phyloP scores from a whole-genome alignment of 2,329 filamentous ascomycete genomes.

The Akanthomyces uredinophilus region DNA sequence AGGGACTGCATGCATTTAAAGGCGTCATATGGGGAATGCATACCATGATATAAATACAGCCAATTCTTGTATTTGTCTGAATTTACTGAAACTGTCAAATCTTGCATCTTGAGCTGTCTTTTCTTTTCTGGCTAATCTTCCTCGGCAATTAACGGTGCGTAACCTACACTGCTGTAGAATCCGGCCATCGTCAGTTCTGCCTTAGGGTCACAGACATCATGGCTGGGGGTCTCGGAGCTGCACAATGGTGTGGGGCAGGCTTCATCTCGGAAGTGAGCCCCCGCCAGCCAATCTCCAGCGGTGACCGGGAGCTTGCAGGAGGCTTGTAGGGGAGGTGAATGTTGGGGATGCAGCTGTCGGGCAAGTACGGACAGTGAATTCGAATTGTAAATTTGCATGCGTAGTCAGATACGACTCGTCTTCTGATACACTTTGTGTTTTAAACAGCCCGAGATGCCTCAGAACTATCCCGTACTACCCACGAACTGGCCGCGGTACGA shows the following conservation, averaged over 20 bases:
- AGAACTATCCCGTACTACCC: too few relatives aligned
- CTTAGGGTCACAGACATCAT: not conserved
- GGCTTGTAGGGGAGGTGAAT: not conserved
- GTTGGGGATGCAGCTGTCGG: not conserved
- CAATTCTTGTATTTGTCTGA: not conserved
- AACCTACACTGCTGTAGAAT: too few relatives aligned
- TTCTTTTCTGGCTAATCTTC: too few relatives aligned
- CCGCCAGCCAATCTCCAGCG: constrained; percentile 14
- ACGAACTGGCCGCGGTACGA: not conserved
- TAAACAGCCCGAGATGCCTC: not conserved
- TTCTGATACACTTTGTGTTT: too few relatives aligned
- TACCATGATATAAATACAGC: not conserved
- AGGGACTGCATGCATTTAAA: not conserved
- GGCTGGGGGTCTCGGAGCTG: not conserved
- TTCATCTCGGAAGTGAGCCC: constrained; percentile 15
- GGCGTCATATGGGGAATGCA: constrained; percentile 1
- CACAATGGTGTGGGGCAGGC: constrained; percentile 3
- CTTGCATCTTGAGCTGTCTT: too few relatives aligned
- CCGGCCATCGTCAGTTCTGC: not conserved
- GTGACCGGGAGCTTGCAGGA: not conserved
- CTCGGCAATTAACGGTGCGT: too few relatives aligned
- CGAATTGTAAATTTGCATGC: not conserved
- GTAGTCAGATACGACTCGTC: too few relatives aligned
- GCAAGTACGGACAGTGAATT: not conserved
- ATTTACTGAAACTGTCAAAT: not conserved